phyloP scores from a whole-genome alignment of 148 eudicot genomes.

The Arbutus unedo region DNA sequence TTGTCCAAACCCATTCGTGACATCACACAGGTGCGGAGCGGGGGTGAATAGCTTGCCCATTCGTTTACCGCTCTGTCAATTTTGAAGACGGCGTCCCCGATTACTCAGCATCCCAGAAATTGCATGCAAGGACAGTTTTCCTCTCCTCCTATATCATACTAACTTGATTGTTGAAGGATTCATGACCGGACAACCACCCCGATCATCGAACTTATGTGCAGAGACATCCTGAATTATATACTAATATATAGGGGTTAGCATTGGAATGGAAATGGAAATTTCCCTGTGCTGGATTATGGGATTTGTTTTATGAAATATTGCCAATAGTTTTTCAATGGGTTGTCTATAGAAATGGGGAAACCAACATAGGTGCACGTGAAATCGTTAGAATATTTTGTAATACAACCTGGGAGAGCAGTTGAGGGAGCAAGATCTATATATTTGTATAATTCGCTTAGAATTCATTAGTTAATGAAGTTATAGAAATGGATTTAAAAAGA shows the following conservation, averaged over 20 bases:
- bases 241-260: background rate
- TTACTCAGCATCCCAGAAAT: too few species aligned
- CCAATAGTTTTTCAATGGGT: background rate
- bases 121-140: too few species aligned
- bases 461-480: background rate
- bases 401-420: conserved; percentile 17
- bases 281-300: background rate
- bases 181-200: too few species aligned
- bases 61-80: too few species aligned
- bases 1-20: too few species aligned
- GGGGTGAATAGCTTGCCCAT: too few species aligned
- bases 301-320: background rate
- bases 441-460: background rate
- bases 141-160: too few species aligned
- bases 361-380: conserved; percentile 38
- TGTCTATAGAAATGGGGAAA: conserved; percentile 30
- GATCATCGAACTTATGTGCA: too few species aligned
- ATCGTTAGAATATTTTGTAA: conserved; percentile 14
- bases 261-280: conserved; percentile 5
- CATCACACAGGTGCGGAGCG: too few species aligned
- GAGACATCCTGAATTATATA: too few species aligned
- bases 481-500: background rate
- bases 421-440: conserved; percentile 22
- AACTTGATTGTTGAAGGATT: too few species aligned
- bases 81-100: too few species aligned